Base-by-base conservation (phyloP, 2,329 filamentous ascomycete genomes). In the Rugonectria rugulosa region DNA sequence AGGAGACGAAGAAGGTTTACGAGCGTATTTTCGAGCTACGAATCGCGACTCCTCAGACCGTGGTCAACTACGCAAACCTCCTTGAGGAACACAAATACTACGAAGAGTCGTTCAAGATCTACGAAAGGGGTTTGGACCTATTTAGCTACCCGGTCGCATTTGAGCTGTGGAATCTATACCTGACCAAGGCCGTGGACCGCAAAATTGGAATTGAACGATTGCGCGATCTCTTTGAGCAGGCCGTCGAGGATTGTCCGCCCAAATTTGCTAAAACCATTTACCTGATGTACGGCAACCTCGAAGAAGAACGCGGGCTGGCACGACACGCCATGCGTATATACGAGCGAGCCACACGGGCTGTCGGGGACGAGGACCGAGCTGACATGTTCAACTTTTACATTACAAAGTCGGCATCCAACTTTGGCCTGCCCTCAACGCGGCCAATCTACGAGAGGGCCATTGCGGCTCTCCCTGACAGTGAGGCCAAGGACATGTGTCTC, bases 361-460 rank as follows among this genome's bases (percentile, higher is more conserved):
- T 99, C 4, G 89, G 91, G 12, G 95, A 99, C 68, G 94, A 97
- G 69, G 94, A 99, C 73, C 85, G 92, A 47, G 88, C 93, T 57
- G 92, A 97, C 68, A 97, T 99, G 93, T 99, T 97, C 79, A 95
- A 97, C 74, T 97, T 98, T 72, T 99, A 99, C 79, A 97, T 99
- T 71, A 98, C 94, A 55, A 98, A 99, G 73, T 97, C 93, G 1
- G 95, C 95, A 2, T 96, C 92, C 17, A 99, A 99, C 75, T 99
- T 99, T 69, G 95, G 96, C 26, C 84, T 99, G 46, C 93, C 95
- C 0, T 98, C 95, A 1, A 97, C 95, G 3, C 82, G 95, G 46
- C 89, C 92, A 1, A 99, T 99, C 66, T 99, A 99, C 79, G 95
- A 99, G 77, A 88, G 93, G 53, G 94, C 95, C 31, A 97, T 99